Percentiles rank a stretch among this genome's conserved stretches.
Evolutionary conservation across 371 early-diverging fungal genomes (phyloP).

Genomic region (Circinella umbellata): DNA sequence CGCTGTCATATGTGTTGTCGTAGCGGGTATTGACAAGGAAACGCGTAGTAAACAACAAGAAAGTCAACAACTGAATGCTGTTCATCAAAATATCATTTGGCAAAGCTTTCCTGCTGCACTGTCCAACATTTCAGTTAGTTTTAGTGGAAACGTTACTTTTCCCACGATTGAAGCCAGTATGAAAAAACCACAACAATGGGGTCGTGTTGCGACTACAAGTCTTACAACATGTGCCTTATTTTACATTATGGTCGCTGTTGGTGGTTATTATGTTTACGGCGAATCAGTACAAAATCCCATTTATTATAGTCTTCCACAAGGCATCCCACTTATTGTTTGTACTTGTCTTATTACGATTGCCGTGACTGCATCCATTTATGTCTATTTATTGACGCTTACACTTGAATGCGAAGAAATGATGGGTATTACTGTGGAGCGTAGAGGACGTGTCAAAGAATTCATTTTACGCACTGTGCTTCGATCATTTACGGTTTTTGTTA

Average conservation of each 20-base stretch:
- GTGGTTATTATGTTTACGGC: slow-evolving; percentile 87
- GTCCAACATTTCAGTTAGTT: slow-evolving; percentile 74
- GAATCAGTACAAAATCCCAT: slow-evolving; percentile 72
- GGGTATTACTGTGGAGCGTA: slow-evolving; percentile 54
- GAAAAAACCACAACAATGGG: slow-evolving; percentile 76
- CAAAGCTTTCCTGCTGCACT: slow-evolving; percentile 59
- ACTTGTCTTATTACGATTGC: slow-evolving; percentile 82
- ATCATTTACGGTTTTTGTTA: slow-evolving; percentile 47
- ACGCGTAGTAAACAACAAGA: no score
- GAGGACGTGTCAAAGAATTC: slow-evolving; percentile 55
- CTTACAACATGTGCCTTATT: no score
- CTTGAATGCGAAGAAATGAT: slow-evolving; percentile 71
- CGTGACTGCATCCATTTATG: slow-evolving; percentile 79
- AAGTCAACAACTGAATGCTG: background rate
- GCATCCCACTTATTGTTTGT: slow-evolving; percentile 63
- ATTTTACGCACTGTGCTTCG: slow-evolving; percentile 63
- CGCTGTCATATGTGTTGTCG: no score
- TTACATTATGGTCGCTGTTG: slow-evolving; percentile 54
- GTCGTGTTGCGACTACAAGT: slow-evolving; percentile 63
- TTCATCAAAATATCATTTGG: slow-evolving; percentile 49
- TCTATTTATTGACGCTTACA: slow-evolving; percentile 79
- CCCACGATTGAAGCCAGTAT: slow-evolving; percentile 86
- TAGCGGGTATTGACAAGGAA: no score
- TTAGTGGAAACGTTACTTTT: slow-evolving; percentile 82
- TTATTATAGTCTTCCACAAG: slow-evolving; percentile 71